Base-by-base conservation (phyloP, 2,329 filamentous ascomycete genomes). In the Verticillium isaacii region DNA sequence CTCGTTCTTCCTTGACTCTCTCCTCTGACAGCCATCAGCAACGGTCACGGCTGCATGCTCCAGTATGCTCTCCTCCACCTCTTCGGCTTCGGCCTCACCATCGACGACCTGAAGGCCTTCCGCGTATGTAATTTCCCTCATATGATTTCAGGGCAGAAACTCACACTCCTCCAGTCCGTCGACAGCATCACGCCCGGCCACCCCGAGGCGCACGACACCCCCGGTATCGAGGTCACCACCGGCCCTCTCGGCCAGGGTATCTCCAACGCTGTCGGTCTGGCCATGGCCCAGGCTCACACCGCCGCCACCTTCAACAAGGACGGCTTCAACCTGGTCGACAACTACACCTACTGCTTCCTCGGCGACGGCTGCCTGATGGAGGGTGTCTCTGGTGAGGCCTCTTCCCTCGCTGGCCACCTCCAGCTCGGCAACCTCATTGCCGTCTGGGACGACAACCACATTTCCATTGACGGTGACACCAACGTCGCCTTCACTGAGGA, bases 361-460 rank as follows among this genome's bases (percentile, higher is more conserved):
- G 95, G 95, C 76, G 95, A 99, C 84, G 95, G 95, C 69, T 99
- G 95, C 81, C 87, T 96, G 80, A 96, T 96, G 93, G 95, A 99
- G 85, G 95, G 95, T 85, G 86, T 99, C 82, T 92, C 95, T 69
- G 87, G 87, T 74, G 95, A 99, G 84, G 94, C 95, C 72, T 92
- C 85, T 70, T 97, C 93, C 64, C 85, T 93, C 70, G 95, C 95
- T 70, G 95, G 95, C 74, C 95, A 99, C 83, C 86, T 98, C 78
- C 91, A 98, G 86, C 88, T 99, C 68, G 95, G 94, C 76, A 99
- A 98, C 86, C 85, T 99, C 74, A 98, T 98, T 80, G 88, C 87
- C 79, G 86, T 99, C 80, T 99, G 94, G 80, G 95, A 99, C 75
- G 95, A 99, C 85, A 99, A 99, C 87, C 91, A 97, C 79, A 98